Conservation (phyloP, 345 rosid species). For the Odontarrhena argentea region DNA sequence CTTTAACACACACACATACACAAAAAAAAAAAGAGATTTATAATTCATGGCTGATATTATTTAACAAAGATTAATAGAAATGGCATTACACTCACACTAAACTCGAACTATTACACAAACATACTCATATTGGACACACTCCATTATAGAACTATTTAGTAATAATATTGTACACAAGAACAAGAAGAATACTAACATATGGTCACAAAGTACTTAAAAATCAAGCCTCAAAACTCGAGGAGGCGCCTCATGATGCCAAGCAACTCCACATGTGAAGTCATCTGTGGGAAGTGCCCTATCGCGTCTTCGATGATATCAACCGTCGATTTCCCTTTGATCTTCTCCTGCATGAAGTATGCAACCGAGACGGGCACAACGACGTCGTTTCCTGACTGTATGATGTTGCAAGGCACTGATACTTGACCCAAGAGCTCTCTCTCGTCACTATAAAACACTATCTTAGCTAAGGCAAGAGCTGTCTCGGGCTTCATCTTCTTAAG, state of each 20-base stretch:
- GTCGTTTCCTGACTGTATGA: constrained; percentile 59
- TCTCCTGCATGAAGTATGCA: constrained; percentile 65
- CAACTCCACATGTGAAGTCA: constrained; percentile 60
- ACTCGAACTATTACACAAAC: not conserved
- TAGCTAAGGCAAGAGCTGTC: constrained; percentile 60
- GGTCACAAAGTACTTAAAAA: constrained; percentile 3
- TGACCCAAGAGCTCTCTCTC: constrained; percentile 52
- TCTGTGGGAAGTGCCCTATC: constrained; percentile 73
- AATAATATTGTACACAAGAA: constrained; percentile 17
- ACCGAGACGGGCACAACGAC: constrained; percentile 55
- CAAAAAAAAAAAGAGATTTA: too few relatives aligned
- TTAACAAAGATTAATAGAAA: too few relatives aligned
- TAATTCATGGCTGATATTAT: too few relatives aligned
- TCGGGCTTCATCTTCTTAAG: constrained; percentile 58
- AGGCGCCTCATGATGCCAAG: constrained; percentile 48
- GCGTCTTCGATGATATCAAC: constrained; percentile 55
- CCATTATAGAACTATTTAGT: not conserved
- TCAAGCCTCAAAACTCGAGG: constrained; percentile 42
- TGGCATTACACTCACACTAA: not conserved
- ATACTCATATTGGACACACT: constrained; percentile 2
- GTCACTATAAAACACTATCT: constrained; percentile 62
- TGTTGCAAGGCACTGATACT: constrained; percentile 58
- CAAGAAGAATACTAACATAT: not conserved
- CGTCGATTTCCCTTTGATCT: constrained; percentile 54
- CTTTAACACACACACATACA: too few relatives aligned